A percentile compares a stretch with the other conserved stretches of the same genome.
Evolutionary conservation across 192 early-diverging fungal species (phyloP).

Genomic region (Ambispora gerdemannii): DNA sequence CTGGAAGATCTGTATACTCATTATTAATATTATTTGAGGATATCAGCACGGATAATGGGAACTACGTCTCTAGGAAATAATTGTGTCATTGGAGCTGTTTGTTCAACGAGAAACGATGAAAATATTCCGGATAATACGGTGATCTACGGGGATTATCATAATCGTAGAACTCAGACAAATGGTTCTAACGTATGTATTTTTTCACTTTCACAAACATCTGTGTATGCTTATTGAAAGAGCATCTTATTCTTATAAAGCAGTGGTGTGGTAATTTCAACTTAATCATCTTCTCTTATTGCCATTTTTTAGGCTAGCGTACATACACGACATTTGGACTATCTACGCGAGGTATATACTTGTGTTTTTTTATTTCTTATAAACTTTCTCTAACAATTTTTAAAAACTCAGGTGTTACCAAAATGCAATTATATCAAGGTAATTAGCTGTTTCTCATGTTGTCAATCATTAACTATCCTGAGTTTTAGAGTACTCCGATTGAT

Average conservation of each 20-base stretch:
- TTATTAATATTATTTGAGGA: no score
- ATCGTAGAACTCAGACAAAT: conserved; percentile 50
- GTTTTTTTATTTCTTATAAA: background rate
- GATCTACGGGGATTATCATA: conserved; percentile 57
- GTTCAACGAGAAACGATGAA: conserved; percentile 59
- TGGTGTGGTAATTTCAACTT: conserved; percentile 11
- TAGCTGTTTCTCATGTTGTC: no score
- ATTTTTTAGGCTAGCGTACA: conserved; percentile 45
- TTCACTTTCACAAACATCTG: background rate
- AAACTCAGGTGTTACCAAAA: conserved; percentile 47
- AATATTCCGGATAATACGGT: conserved; percentile 60
- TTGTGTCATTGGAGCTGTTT: conserved; percentile 69
- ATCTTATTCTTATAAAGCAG: background rate
- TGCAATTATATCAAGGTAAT: conserved; percentile 51
- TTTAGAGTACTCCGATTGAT: background rate
- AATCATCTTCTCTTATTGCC: background rate
- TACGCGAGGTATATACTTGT: conserved; percentile 47
- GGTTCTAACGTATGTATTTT: conserved; percentile 33
- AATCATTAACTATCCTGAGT: background rate
- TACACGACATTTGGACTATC: conserved; percentile 67
- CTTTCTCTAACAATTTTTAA: background rate
- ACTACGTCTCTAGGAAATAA: conserved; percentile 61
- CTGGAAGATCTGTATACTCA: background rate
- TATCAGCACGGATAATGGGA: conserved; percentile 51
- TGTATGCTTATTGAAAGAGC: background rate